phyloP scores from a whole-genome alignment of 805 yeast genomes.

The Candida parachauliodes region DNA sequence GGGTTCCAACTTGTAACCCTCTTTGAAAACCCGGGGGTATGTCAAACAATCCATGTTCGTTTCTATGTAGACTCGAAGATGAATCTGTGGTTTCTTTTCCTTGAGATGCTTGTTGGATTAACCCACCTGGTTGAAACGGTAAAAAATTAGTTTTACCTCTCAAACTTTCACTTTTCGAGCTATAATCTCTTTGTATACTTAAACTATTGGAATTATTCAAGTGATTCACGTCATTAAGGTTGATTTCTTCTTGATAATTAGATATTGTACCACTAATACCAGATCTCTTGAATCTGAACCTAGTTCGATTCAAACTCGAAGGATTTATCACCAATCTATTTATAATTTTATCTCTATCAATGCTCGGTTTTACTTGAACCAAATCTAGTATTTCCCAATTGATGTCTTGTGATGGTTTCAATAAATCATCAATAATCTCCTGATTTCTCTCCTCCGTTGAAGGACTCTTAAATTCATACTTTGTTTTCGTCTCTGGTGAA shows the following conservation, averaged over 20 bases:
- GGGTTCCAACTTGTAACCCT: slow-evolving; percentile 46
- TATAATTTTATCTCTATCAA: slow-evolving; percentile 21
- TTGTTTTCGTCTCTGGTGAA: slow-evolving; percentile 9
- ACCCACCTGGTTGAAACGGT: slow-evolving; percentile 94
- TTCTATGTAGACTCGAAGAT: slow-evolving; percentile 53
- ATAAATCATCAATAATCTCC: slow-evolving; percentile 34
- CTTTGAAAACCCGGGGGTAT: slow-evolving; percentile 78
- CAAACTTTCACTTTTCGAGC: slow-evolving; percentile 57
- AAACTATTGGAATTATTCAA: slow-evolving; percentile 68
- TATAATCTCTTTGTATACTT: slow-evolving; percentile 65
- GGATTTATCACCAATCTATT: slow-evolving; percentile 52
- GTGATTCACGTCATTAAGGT: slow-evolving; percentile 42
- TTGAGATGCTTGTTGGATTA: slow-evolving; percentile 21
- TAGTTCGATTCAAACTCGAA: slow-evolving; percentile 55
- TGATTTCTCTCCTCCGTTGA: slow-evolving; percentile 3
- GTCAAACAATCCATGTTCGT: slow-evolving; percentile 69
- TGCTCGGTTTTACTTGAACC: slow-evolving; percentile 55
- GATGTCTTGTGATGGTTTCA: slow-evolving; percentile 61
- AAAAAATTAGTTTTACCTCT: slow-evolving; percentile 69
- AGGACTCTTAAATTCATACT: slow-evolving; percentile 1
- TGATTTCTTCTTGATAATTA: slow-evolving; percentile 55
- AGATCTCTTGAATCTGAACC: slow-evolving; percentile 61
- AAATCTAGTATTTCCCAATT: slow-evolving; percentile 70
- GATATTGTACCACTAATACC: slow-evolving; percentile 75
- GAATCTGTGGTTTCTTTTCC: slow-evolving; percentile 24